Evolutionary conservation across 163 green algal genomes (phyloP), one percentile per base, ranked within the genome.

Genomic region (Scenedesmus sp.): DNA sequence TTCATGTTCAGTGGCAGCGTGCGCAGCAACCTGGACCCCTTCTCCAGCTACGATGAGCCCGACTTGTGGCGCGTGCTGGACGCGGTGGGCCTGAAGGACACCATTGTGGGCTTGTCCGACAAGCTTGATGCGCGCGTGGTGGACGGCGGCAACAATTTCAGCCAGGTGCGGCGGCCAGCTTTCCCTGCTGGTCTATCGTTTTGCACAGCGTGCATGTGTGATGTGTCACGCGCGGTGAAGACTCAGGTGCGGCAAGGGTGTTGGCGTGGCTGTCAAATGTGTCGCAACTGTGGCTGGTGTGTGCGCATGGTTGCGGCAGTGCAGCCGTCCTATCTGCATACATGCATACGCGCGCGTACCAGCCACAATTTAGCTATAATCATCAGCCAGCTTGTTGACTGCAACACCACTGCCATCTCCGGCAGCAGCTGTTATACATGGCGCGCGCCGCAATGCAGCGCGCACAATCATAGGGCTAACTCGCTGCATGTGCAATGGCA

Each of bases 91-190:
- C 95, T 99, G 5, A 97, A 97, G 88, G 10, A 67, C 57, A 91
- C 91, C 54, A 93, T 96, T 57, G 52, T 1, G 3, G 56, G 56
- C 62, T 73, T 92, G 7, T 67, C 91, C 3, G 76, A 67, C 6
- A 84, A 88, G 91, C 92, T 96, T 86, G 94, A 94, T 16, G 93
- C 93, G 15, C 93, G 87, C 62, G 96, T 99, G 55, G 96, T 97
- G 60, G 97, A 98, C 86, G 96, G 95, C n/a, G 98, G 98, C 46
- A 96, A 95, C 84, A 99, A 99, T 94, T 98, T 99, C 91, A 97
- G 57, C 70, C 91, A 87, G 84, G 84, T 88, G 60, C 8, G 84
- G 66, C 3, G 7, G 66, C 16, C 26, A 9, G 66, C 16, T 73
- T 12, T 18, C 10, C 66, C 26, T 26, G 16, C 3, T 26, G 66